Evolutionary conservation across 2,329 filamentous ascomycete species (phyloP).

Genomic region (Epichloe gansuensis): DNA sequence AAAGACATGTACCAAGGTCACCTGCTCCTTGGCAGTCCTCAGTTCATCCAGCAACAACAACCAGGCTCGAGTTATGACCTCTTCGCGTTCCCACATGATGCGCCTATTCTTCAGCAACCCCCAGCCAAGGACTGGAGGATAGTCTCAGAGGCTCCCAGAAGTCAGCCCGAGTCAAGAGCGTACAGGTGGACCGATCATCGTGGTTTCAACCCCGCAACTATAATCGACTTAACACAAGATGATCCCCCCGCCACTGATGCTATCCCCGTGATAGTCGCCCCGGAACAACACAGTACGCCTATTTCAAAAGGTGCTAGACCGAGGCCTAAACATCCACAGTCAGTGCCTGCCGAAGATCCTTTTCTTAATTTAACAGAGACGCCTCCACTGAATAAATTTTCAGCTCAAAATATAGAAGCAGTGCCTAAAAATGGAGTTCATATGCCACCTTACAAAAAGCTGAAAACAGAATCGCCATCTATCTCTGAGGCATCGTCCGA

Average conservation of each 20-base stretch:
- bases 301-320: background rate
- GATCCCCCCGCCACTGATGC: background rate
- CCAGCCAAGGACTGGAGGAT: background rate
- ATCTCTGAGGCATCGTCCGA: background rate
- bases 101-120: background rate
- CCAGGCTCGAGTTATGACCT: background rate
- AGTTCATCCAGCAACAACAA: background rate
- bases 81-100: background rate
- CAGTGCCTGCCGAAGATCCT: background rate
- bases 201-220: background rate
- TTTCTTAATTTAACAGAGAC: background rate
- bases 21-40: background rate
- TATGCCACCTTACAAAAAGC: background rate
- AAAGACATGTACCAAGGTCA: background rate
- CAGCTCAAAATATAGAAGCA: background rate
- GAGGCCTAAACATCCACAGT: background rate
- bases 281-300: background rate
- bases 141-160: background rate
- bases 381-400: background rate
- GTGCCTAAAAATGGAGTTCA: background rate
- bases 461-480: background rate
- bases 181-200: background rate
- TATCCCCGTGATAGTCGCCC: background rate
- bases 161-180: background rate
- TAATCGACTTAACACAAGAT: conserved; percentile 1